Evolutionary conservation across 495 filamentous ascomycete species (phyloP).

Genomic region (Aspergillus cavernicola): DNA sequence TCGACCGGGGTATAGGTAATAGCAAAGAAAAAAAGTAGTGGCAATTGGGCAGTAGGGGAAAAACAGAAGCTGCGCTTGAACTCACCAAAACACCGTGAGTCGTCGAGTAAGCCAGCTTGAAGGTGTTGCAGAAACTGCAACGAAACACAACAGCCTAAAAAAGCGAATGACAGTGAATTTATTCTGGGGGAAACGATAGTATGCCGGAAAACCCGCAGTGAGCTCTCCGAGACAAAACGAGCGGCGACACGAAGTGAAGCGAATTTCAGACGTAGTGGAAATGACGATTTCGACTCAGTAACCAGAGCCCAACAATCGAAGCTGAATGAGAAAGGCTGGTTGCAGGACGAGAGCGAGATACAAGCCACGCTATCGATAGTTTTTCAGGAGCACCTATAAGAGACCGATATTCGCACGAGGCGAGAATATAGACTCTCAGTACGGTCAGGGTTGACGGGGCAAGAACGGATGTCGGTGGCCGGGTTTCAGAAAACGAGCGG

Average conservation of each 20-base stretch:
- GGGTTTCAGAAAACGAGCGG: constrained; percentile 15
- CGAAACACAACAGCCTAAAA: constrained; percentile 38
- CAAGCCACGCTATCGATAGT: constrained; percentile 24
- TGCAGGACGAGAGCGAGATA: constrained; percentile 33
- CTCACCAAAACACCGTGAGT: constrained; percentile 52
- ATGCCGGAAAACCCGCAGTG: constrained; percentile 33
- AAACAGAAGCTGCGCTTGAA: constrained; percentile 17
- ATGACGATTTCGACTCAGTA: constrained; percentile 36
- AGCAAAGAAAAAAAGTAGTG: constrained; percentile 15
- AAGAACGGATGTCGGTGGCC: constrained; percentile 9
- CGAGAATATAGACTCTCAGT: constrained; percentile 3
- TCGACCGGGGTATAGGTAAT: constrained; percentile 1
- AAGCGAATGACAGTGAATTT: constrained; percentile 52
- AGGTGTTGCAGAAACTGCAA: constrained; percentile 49
- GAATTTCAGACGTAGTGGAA: constrained; percentile 33
- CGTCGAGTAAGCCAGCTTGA: constrained; percentile 54
- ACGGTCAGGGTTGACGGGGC: constrained; percentile 10
- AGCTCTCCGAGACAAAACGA: constrained; percentile 45
- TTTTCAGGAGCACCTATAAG: constrained; percentile 24
- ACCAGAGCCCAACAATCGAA: constrained; percentile 25
- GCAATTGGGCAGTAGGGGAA: constrained; percentile 21
- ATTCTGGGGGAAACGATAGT: constrained; percentile 36
- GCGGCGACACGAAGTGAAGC: constrained; percentile 41
- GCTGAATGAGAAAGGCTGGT: constrained; percentile 33
- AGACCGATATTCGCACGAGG: constrained; percentile 20